Conservation (phyloP, 495 filamentous ascomycete genomes). For the Thozetella sp. region DNA sequence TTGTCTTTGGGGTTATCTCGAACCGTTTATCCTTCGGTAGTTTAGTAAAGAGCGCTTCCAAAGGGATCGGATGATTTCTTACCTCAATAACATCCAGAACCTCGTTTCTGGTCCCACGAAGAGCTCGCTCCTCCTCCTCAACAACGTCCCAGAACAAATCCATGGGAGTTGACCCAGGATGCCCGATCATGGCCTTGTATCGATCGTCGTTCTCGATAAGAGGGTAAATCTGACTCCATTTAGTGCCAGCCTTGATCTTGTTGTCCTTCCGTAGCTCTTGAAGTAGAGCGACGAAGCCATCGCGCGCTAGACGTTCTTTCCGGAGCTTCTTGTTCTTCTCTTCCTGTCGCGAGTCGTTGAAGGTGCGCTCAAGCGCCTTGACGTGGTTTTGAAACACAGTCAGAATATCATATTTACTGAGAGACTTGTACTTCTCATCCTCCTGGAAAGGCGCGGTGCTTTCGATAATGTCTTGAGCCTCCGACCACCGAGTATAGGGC, state of each 20-base stretch:
- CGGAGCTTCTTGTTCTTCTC: constrained; percentile 80
- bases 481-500: constrained; percentile 93
- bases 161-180: constrained; percentile 84
- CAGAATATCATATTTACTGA: constrained; percentile 88
- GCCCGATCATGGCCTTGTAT: constrained; percentile 83
- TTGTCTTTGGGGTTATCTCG: constrained; percentile 84
- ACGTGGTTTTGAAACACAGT: constrained; percentile 94
- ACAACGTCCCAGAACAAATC: constrained; percentile 97
- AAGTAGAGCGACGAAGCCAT: constrained; percentile 75
- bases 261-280: constrained; percentile 71
- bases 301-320: constrained; percentile 82
- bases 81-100: constrained; percentile 91
- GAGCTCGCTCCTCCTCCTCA: constrained; percentile 85
- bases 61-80: constrained; percentile 30
- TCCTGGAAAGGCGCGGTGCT: constrained; percentile 77
- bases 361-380: constrained; percentile 83
- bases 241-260: constrained; percentile 87
- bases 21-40: constrained; percentile 78
- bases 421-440: constrained; percentile 85
- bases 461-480: constrained; percentile 81
- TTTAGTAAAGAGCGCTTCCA: constrained; percentile 3
- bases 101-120: constrained; percentile 81
- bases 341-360: constrained; percentile 86
- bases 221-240: constrained; percentile 85
- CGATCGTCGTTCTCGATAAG: constrained; percentile 79